Base-by-base conservation (phyloP, 2,329 filamentous ascomycete species). In the Bipolaris zeicola region DNA sequence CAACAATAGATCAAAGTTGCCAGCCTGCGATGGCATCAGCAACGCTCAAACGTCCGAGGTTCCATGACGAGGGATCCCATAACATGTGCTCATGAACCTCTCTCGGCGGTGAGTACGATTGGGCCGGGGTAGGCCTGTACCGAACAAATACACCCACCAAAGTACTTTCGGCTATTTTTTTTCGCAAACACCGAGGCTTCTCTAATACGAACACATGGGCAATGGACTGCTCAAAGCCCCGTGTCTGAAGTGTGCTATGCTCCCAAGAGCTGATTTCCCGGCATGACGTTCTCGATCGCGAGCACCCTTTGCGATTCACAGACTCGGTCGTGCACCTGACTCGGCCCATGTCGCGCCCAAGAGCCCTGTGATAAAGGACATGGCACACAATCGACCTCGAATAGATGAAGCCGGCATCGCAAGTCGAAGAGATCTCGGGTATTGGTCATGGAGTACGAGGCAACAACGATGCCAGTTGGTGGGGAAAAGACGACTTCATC, bases 181-280 rank as follows among this genome's bases (percentile, higher is more conserved):
- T 45, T 45, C n/a, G 34, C 43, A 47, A 26, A 41, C 42, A 42
- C 46, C 42, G 7, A 41, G 48, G 34, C 41, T 18, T 11, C 34
- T 45, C 20, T 26, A n/a, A 47, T 56, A 56, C 53, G 53, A 46
- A 34, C 53, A 52, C 53, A 42, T 46, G 49, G 49, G 50, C 41
- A 52, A 22, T 50, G 34, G 22, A 31, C 47, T 52, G 53, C 53
- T 52, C 48, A 42, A 52, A 51, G 34, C 42, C 38, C 28, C 11
- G 36, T 41, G 20, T 11, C 28, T 42, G 28, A 54, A 38, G 28
- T 28, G 18, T 22, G 45, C 38, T 37, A 16, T 22, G 33, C 45
- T 33, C 24, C 33, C n/a, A 43, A 47, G 26, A 36, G 8, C 18
- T 47, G 44, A 14, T 47, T 47, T n/a, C 38, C 45, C 14, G 36